Evolutionary conservation across 768 basidiomycete genomes (phyloP).

Genomic region (Russula sp.): DNA sequence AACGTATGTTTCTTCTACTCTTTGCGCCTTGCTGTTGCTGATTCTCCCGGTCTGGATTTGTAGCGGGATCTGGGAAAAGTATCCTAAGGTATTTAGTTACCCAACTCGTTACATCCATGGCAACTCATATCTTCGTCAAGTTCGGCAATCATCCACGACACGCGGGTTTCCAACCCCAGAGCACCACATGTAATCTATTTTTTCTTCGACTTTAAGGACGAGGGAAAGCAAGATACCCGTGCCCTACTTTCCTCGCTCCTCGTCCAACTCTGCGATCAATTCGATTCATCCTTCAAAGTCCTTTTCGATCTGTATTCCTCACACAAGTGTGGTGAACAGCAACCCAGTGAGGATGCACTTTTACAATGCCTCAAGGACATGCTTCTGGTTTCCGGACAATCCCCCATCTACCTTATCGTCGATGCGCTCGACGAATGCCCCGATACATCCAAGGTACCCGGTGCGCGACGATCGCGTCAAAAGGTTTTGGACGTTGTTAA

Average conservation of each 20-base stretch:
- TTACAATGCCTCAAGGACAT: neutral
- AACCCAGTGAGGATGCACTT: too few relatives aligned
- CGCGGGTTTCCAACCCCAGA: neutral
- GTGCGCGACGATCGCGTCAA: neutral
- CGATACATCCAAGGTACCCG: neutral
- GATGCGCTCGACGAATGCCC: too few relatives aligned
- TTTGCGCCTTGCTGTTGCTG: neutral
- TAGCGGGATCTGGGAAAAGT: neutral
- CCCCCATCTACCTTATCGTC: neutral
- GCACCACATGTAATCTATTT: too few relatives aligned
- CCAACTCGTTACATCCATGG: neutral
- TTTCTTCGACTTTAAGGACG: too few relatives aligned
- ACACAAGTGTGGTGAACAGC: too few relatives aligned
- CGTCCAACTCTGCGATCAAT: too few relatives aligned
- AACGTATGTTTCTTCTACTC: neutral
- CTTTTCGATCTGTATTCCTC: too few relatives aligned
- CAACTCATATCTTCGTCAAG: neutral
- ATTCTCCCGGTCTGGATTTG: neutral
- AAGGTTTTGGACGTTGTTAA: neutral
- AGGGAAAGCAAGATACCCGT: too few relatives aligned
- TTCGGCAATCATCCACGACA: neutral
- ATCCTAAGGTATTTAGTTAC: neutral
- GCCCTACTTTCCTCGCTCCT: too few relatives aligned
- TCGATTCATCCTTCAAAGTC: too few relatives aligned
- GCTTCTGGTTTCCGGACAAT: neutral